A percentile compares a stretch with the other conserved stretches of the same genome.
Evolutionary conservation across 1,284 basidiomycete genomes (phyloP).

Genomic region (Naganishia albida): DNA sequence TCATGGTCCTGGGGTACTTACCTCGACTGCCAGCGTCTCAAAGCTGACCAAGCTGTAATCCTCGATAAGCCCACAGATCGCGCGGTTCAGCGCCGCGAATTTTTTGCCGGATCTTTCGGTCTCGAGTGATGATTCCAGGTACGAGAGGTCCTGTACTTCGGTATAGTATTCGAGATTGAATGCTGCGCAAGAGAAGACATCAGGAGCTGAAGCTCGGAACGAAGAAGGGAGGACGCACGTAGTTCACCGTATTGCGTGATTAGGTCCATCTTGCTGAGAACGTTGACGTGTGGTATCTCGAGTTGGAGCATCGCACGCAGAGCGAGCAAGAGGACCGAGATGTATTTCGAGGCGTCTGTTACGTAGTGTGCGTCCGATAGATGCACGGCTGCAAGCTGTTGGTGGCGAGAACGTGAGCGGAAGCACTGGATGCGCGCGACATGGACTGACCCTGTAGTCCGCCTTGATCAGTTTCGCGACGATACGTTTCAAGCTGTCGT

Average conservation of each 20-base stretch:
- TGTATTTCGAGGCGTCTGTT: constrained; percentile 91
- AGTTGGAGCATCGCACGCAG: constrained; percentile 97
- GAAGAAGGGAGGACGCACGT: constrained; percentile 59
- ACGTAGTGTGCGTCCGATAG: constrained; percentile 96
- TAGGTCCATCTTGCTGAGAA: constrained; percentile 92
- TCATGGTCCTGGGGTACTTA: constrained; percentile 46
- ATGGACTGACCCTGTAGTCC: constrained; percentile 73
- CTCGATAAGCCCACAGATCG: constrained; percentile 87
- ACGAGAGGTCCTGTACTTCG: constrained; percentile 91
- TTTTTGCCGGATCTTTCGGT: constrained; percentile 45
- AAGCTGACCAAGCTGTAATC: constrained; percentile 95
- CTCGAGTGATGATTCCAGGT: constrained; percentile 74
- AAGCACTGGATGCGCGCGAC: not conserved
- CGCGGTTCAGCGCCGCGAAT: constrained; percentile 78
- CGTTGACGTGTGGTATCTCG: constrained; percentile 95
- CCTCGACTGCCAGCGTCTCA: constrained; percentile 94
- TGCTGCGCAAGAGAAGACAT: not conserved
- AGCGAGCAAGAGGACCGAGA: constrained; percentile 87
- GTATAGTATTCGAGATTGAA: constrained; percentile 99
- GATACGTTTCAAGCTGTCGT: constrained; percentile 80
- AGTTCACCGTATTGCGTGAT: constrained; percentile 83
- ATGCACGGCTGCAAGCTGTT: constrained; percentile 87
- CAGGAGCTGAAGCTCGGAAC: not conserved
- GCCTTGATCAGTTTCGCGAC: constrained; percentile 70
- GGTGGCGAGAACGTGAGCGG: constrained; percentile 3